phyloP scores from a whole-genome alignment of 2,329 filamentous ascomycete genomes.

The Ophiocordyceps camponoti-saundersi region DNA sequence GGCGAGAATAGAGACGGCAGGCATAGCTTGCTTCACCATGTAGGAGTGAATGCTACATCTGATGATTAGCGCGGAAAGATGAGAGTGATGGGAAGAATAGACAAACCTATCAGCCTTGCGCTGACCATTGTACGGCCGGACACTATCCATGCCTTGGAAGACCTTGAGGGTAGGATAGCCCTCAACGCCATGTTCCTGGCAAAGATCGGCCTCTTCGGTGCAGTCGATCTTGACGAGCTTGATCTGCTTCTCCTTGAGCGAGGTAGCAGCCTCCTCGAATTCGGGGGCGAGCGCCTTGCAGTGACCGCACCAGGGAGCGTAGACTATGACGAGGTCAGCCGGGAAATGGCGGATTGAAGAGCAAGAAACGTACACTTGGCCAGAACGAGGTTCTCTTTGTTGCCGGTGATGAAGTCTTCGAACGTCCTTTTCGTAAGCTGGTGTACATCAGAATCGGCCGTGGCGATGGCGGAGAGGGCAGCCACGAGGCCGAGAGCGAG shows the following conservation, averaged over 20 bases:
- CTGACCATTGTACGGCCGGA: slow-evolving; percentile 71
- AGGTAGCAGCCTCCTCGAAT: slow-evolving; percentile 74
- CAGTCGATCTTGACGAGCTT: slow-evolving; percentile 80
- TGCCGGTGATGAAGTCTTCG: slow-evolving; percentile 65
- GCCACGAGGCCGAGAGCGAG: slow-evolving; percentile 36
- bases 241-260: slow-evolving; percentile 78
- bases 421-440: slow-evolving; percentile 79
- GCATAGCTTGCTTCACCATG: slow-evolving; percentile 97
- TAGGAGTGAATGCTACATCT: slow-evolving; percentile 49
- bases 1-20: slow-evolving; percentile 70
- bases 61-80: slow-evolving; percentile 6
- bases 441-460: slow-evolving; percentile 63
- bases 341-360: background rate
- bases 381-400: slow-evolving; percentile 80
- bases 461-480: slow-evolving; percentile 38
- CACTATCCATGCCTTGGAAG: slow-evolving; percentile 78
- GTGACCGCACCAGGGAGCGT: slow-evolving; percentile 92
- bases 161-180: slow-evolving; percentile 98
- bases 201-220: slow-evolving; percentile 85
- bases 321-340: slow-evolving; percentile 39
- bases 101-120: slow-evolving; percentile 67
- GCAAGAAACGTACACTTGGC: slow-evolving; percentile 73
- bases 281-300: slow-evolving; percentile 95
- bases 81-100: background rate
- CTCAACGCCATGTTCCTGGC: slow-evolving; percentile 78